Evolutionary conservation across 108 stramenopile species (phyloP).

Genomic region (Pseudonitzschia multiseries): DNA sequence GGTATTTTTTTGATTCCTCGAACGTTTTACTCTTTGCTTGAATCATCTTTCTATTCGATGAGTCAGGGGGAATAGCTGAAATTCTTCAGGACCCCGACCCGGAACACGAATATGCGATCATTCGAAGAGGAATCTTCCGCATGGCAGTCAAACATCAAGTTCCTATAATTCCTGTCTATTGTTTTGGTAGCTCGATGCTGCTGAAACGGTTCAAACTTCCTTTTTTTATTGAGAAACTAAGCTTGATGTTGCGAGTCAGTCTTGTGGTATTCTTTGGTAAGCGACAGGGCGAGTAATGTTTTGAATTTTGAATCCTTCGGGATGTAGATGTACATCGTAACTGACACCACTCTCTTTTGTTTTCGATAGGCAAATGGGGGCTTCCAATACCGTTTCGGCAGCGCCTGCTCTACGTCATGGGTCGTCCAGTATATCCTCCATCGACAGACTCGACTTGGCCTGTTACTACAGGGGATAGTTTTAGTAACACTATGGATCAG

Average conservation of each 20-base stretch:
- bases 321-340: not conserved
- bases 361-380: conserved; percentile 29
- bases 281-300: not conserved
- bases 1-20: not conserved
- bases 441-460: not conserved
- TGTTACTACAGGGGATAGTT: not conserved
- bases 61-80: conserved; percentile 90
- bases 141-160: conserved; percentile 79
- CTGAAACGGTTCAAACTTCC: conserved; percentile 84
- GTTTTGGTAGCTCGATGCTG: conserved; percentile 88
- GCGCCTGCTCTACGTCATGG: conserved; percentile 74
- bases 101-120: conserved; percentile 82
- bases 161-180: conserved; percentile 86
- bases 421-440: conserved; percentile 67
- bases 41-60: conserved; percentile 42
- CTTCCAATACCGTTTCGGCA: conserved; percentile 84
- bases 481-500: conserved; percentile 25
- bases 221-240: conserved; percentile 65
- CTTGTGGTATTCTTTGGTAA: conserved; percentile 68
- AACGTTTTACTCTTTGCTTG: not conserved
- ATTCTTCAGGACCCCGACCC: conserved; percentile 84
- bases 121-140: conserved; percentile 85
- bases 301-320: too few species aligned
- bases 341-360: not conserved
- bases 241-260: conserved; percentile 67